Conservation (phyloP, 2,329 filamentous ascomycete genomes). For the Clarireedia homoeocarpa region DNA sequence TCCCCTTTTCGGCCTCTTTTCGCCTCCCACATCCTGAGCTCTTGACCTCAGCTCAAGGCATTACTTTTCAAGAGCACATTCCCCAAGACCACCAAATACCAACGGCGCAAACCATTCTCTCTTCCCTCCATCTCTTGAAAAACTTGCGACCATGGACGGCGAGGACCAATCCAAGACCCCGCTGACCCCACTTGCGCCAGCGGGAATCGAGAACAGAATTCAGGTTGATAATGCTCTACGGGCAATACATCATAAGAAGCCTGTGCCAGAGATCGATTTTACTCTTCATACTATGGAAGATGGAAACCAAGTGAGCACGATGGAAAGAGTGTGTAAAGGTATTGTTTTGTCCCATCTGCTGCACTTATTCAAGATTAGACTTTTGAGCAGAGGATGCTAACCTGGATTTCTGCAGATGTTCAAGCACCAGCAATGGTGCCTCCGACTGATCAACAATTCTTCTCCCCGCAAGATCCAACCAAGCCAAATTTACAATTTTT, state of each 20-base stretch:
- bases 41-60: not conserved
- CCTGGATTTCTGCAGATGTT: constrained; percentile 58
- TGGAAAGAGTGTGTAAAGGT: constrained; percentile 99
- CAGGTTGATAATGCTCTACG: constrained; percentile 85
- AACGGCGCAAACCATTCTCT: not conserved
- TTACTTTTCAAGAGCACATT: not conserved
- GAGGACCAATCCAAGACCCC: constrained; percentile 19
- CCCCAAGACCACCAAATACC: not conserved
- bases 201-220: constrained; percentile 17
- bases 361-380: constrained; percentile 1
- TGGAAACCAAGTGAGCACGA: constrained; percentile 86
- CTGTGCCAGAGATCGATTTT: constrained; percentile 96
- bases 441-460: constrained; percentile 91
- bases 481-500: constrained; percentile 93
- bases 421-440: constrained; percentile 93
- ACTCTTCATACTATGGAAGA: constrained; percentile 98
- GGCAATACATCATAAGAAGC: constrained; percentile 91
- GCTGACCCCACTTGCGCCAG: constrained; percentile 15
- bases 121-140: not conserved
- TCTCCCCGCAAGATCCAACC: constrained; percentile 71
- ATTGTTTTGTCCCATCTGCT: constrained; percentile 27
- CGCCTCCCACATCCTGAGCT: not conserved
- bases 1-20: not conserved
- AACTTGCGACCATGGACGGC: constrained; percentile 24
- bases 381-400: constrained; percentile 14